Percentiles rank a stretch among this genome's conserved stretches.
Evolutionary conservation across 495 filamentous ascomycete species (phyloP).

Genomic region (Evernia prunastri): DNA sequence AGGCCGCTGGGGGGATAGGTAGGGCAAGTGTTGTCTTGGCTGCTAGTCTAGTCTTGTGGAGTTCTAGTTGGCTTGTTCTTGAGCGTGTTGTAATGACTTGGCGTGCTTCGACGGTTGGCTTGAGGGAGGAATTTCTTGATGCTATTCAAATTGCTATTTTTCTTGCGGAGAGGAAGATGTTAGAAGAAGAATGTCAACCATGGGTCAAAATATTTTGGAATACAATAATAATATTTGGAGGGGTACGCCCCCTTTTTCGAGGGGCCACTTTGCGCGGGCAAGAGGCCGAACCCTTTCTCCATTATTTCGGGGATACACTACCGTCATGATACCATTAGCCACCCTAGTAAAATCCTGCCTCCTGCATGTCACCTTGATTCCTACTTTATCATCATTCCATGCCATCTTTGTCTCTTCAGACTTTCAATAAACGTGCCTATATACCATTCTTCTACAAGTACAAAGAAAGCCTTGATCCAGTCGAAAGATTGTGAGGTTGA

Average conservation of each 20-base stretch:
- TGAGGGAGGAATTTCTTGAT: not conserved
- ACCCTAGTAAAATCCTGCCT: not conserved
- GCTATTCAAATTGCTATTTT: not conserved
- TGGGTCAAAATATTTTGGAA: not conserved
- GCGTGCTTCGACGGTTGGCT: slow-evolving; percentile 3
- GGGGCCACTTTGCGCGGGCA: slow-evolving; percentile 16
- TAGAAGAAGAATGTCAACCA: not conserved
- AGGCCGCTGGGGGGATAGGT: slow-evolving; percentile 5
- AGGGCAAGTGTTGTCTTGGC: slow-evolving; percentile 18
- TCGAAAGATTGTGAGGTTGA: not conserved
- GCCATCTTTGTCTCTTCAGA: not conserved
- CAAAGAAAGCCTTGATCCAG: not conserved
- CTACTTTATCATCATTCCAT: not conserved
- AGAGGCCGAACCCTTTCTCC: slow-evolving; percentile 1
- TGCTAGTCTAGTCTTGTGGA: slow-evolving; percentile 18
- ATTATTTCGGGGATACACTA: slow-evolving; percentile 11
- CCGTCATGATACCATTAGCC: slow-evolving; percentile 3
- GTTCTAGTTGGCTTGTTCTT: slow-evolving; percentile 13
- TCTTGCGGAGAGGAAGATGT: slow-evolving; percentile 9
- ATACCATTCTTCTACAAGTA: too few relatives aligned
- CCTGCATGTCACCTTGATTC: not conserved
- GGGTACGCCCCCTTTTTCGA: slow-evolving; percentile 19
- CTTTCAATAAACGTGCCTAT: too few relatives aligned
- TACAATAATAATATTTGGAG: slow-evolving; percentile 16
- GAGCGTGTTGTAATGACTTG: not conserved